These are phyloP conservation scores for Erodium trifolium DNA, from an alignment of 441 rosid genomes.

Conservation along the genomic window DNA sequence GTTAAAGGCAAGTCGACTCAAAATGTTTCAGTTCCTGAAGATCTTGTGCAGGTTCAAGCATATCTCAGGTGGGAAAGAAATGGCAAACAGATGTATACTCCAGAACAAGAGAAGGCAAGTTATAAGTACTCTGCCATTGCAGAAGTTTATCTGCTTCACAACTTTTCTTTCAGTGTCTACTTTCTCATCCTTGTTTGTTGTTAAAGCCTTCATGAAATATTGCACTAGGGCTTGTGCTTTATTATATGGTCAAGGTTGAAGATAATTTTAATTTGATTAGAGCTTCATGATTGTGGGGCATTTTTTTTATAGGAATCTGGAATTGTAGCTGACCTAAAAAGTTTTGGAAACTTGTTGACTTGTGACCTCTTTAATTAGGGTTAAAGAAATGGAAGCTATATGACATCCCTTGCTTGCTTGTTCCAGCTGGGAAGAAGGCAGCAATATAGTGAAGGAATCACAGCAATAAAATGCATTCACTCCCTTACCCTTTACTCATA, in stretches of 20 bases:
- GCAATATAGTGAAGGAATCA: neutral
- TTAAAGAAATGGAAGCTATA: neutral
- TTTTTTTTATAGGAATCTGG: neutral
- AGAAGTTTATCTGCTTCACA: neutral
- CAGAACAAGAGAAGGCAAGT: conserved; percentile 89
- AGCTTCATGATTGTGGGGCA: conserved; percentile 6
- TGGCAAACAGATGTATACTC: conserved; percentile 78
- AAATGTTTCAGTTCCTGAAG: conserved; percentile 68
- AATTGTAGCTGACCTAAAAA: conserved; percentile 3
- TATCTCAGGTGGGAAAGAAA: conserved; percentile 96
- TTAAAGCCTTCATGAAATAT: conserved; percentile 7
- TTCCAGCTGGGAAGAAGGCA: neutral
- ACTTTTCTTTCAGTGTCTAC: neutral
- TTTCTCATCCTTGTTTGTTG: too few species aligned
- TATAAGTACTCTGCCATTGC: conserved; percentile 7
- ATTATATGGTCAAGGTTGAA: neutral
- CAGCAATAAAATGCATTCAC: neutral
- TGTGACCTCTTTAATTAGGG: neutral
- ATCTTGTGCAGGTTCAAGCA: conserved; percentile 90
- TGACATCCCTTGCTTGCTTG: neutral
- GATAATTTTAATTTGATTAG: neutral
- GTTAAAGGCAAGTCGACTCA: conserved; percentile 33
- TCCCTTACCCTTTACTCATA: neutral
- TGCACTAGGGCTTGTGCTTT: neutral
- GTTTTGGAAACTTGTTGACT: neutral